Percentiles rank a stretch among this genome's conserved stretches.
phyloP scores from a whole-genome alignment of 768 basidiomycete genomes.

The Pisolithus sp. region DNA sequence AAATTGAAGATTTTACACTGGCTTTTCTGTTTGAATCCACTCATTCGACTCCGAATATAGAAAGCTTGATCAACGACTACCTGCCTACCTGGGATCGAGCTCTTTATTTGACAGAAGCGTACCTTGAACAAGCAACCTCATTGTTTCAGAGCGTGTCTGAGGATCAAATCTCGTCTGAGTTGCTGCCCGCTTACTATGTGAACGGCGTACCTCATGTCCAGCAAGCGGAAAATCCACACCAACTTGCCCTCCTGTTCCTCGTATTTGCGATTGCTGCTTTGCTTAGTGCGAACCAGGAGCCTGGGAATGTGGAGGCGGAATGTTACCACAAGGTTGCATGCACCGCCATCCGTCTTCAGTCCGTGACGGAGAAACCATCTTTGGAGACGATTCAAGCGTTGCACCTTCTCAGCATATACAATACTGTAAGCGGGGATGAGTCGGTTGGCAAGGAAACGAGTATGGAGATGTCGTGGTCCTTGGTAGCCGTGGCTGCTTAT shows the following conservation, averaged over 20 bases:
- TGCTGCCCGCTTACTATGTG: constrained; percentile 36
- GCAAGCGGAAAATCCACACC: constrained; percentile 40
- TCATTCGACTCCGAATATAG: constrained; percentile 41
- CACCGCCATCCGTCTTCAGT: constrained; percentile 59
- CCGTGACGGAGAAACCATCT: constrained; percentile 66
- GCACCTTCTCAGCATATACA: constrained; percentile 63
- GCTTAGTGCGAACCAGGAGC: constrained; percentile 28
- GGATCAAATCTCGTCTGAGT: constrained; percentile 40
- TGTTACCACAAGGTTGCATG: constrained; percentile 62
- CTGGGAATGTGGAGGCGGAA: constrained; percentile 40
- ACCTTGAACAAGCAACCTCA: constrained; percentile 46
- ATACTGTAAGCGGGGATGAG: constrained; percentile 63
- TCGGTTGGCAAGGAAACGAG: constrained; percentile 49
- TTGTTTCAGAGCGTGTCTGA: constrained; percentile 42
- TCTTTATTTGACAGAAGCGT: constrained; percentile 36
- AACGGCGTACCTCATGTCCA: constrained; percentile 12
- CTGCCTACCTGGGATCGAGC: constrained; percentile 52
- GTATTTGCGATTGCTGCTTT: constrained; percentile 51
- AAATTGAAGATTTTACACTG: constrained; percentile 44
- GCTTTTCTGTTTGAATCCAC: constrained; percentile 61
- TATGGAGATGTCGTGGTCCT: constrained; percentile 68
- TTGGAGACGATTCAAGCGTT: constrained; percentile 65
- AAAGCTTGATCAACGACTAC: constrained; percentile 39
- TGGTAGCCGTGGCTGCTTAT: constrained; percentile 60
- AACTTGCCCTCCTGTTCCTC: constrained; percentile 41